Base-by-base conservation (phyloP, 306 rosid genomes). In the Begonia masoniana region DNA sequence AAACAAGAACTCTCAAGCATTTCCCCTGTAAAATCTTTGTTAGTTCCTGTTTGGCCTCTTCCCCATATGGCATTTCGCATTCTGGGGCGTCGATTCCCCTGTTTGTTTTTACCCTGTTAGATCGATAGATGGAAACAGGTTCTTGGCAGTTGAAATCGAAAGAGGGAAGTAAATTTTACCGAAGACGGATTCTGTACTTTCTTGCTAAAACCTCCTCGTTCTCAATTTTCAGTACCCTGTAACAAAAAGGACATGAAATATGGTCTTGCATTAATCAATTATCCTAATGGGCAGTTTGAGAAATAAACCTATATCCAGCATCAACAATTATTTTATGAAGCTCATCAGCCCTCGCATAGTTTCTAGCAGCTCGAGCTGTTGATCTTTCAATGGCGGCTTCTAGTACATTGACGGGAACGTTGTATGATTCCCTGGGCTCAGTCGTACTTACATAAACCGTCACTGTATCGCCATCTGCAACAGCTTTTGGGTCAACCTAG, bases 11-110 rank as follows among this genome's bases (percentile, higher is more conserved):
- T 73, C 94, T 78, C 78, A 86, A 64, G 65, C 94, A 51, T 66
- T 83, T 86, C 0, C 92, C 85, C 55, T 77, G 75, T 51, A 86
- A 66, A 55, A 83, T 74, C 69, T 79, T 77, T 13, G 60, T 59
- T 13, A 91, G 72, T 58, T 79, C 99, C 13, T 12, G 55, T 71
- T 73, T 86, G 15, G 97, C 94, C 65, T 91, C 92, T 62, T 78
- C 24, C 54, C 97, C 96, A 3, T 73, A 91, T 9, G 96, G 88
- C 97, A 91, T 91, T 59, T 45, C 2, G 47, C 84, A 64, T 68
- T 91, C 92, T 23, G 99, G 99, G 10, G 99, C 85, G 70, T 91
- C 96, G 52, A 91, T 83, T 57, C 96, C 99, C 75, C 99, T 91
- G 75, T 67, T 67, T 6, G n/a, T 45, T 31, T 31, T 31, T 31